Evolutionary conservation across 176 grass and related monocot species (phyloP), one percentile per base, ranked within the genome.

Genomic region (Miscanthus lutarioriparius): DNA sequence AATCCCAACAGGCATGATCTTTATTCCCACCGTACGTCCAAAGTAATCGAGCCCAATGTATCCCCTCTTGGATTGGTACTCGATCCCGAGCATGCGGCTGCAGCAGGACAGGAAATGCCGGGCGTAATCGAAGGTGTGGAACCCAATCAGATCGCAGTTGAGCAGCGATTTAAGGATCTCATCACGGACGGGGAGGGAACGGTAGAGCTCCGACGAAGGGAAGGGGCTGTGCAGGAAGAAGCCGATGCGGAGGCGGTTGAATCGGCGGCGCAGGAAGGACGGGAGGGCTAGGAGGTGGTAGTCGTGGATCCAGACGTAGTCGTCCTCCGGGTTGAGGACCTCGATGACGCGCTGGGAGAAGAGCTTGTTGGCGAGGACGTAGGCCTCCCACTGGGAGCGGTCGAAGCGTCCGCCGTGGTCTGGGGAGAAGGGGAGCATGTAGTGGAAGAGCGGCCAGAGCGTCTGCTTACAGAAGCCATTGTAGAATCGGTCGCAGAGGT

Each of bases 231-330:
- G 88, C 36, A 90, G 88, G 74, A 90, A 90, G 84, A 90, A 90
- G 0, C 88, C 88, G 45, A 90, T 90, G 74, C 88, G 88, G 74
- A 90, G 88, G 79, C 88, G 84, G 84, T 90, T 90, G 83, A 94
- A 94, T 20, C 92, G 79, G 70, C 92, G 83, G 70, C 92, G 92
- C 10, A 98, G 92, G 84, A 95, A 95, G 43, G 95, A 93, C 14
- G 95, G 95, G 39, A 98, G 80, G 22, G 95, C 95, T 0, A 98
- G 85, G 78, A 98, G 95, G 91, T 98, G 95, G 83, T 98, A 98
- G 75, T 98, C 95, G 84, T 98, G 95, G 85, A 95, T 89, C 95
- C 95, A 98, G 27, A 98, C 83, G 77, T 88, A 91, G 90, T 98
- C 95, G 61, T 93, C 95, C 11, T 98, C 95, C 27, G 95, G 92